Evolutionary conservation across 257 asterid species (phyloP).

Genomic region (Misopates orontium): DNA sequence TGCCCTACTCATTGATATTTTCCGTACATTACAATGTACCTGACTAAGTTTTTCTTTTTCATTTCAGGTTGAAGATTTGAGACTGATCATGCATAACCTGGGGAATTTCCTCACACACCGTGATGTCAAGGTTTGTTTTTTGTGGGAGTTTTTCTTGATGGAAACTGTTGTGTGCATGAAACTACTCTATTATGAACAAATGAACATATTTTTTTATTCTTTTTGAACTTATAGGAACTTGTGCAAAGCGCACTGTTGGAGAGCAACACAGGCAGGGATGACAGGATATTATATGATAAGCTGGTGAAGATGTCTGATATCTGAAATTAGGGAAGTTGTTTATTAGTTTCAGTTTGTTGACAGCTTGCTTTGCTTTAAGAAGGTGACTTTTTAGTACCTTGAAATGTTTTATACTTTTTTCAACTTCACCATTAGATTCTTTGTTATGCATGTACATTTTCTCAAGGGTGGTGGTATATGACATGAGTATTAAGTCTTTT

Average conservation of each 20-base stretch:
- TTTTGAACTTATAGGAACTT: conserved; percentile 60
- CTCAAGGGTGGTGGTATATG: no score
- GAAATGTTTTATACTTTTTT: no score
- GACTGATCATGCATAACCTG: conserved; percentile 78
- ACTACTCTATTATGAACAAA: neutral
- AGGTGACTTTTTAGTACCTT: no score
- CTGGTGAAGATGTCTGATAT: conserved; percentile 51
- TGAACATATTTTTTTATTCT: neutral
- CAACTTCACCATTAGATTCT: no score
- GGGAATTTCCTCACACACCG: conserved; percentile 81
- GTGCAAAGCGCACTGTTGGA: conserved; percentile 86
- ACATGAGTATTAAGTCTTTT: no score
- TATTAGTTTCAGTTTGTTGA: neutral
- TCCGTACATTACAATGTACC: neutral
- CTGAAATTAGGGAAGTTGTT: conserved; percentile 19
- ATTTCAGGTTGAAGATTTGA: conserved; percentile 88
- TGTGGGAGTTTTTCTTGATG: conserved; percentile 8
- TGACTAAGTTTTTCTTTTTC: conserved; percentile 9
- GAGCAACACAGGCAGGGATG: conserved; percentile 81
- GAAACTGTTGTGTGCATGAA: neutral
- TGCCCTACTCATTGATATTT: neutral
- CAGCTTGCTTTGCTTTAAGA: neutral
- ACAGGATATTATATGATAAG: conserved; percentile 74
- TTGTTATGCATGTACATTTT: no score
- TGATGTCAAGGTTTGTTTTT: conserved; percentile 76